phyloP scores from a whole-genome alignment of 2,329 filamentous ascomycete species.

The Phialophora chinensis region DNA sequence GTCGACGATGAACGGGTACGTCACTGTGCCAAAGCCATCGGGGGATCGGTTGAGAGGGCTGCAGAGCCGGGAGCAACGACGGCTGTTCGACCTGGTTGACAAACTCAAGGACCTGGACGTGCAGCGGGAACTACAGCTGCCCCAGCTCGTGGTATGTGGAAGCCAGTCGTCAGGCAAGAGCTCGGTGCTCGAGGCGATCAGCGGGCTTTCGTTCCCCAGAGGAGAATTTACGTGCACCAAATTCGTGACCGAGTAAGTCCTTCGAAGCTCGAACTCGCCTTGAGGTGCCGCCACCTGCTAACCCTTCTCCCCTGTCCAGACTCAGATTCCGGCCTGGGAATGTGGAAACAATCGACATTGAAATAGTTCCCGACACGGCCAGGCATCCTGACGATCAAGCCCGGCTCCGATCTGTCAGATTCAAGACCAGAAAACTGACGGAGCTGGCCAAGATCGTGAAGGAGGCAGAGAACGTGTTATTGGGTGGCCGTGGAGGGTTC shows the following conservation, averaged over 20 bases:
- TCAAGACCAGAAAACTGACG: constrained; percentile 39
- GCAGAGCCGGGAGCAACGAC: constrained; percentile 16
- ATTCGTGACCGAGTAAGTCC: constrained; percentile 64
- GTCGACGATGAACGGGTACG: constrained; percentile 16
- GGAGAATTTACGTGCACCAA: constrained; percentile 67
- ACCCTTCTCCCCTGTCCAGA: constrained; percentile 15
- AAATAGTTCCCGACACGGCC: constrained; percentile 15
- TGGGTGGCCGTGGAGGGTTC: constrained; percentile 22
- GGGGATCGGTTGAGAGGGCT: constrained; percentile 9
- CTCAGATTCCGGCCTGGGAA: constrained; percentile 19
- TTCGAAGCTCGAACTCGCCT: constrained; percentile 42
- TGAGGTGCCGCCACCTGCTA: background rate
- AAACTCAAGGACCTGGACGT: constrained; percentile 47
- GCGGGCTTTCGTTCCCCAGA: constrained; percentile 65
- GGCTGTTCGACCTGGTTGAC: constrained; percentile 19
- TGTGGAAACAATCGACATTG: constrained; percentile 18
- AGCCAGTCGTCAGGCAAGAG: constrained; percentile 71
- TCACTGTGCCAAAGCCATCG: constrained; percentile 7
- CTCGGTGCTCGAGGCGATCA: constrained; percentile 65
- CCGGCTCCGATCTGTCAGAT: constrained; percentile 33
- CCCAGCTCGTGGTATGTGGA: constrained; percentile 68
- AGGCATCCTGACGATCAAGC: constrained; percentile 17
- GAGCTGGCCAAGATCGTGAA: constrained; percentile 18
- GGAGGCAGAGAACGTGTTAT: constrained; percentile 16
- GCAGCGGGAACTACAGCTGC: constrained; percentile 55